phyloP scores from a whole-genome alignment of 345 rosid species.

The Kandelia obovata region DNA sequence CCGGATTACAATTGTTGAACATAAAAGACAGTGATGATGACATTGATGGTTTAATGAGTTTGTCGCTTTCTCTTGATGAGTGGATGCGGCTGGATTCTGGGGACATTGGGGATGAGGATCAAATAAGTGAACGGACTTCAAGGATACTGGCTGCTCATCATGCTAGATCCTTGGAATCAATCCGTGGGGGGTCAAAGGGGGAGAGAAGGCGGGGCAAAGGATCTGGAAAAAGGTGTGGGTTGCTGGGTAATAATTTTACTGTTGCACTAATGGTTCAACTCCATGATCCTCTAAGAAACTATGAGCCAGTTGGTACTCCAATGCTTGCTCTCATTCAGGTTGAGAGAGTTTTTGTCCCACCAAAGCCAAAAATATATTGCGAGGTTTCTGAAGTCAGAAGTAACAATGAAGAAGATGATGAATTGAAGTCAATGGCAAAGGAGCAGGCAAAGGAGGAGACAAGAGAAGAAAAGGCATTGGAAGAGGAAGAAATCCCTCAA shows the following conservation, averaged over 20 bases:
- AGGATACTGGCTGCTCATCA: slow-evolving; percentile 89
- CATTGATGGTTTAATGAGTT: slow-evolving; percentile 75
- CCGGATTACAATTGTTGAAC: slow-evolving; percentile 76
- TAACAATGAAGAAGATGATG: slow-evolving; percentile 49
- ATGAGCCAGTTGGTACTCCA: slow-evolving; percentile 89
- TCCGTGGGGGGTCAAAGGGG: slow-evolving; percentile 70
- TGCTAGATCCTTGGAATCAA: slow-evolving; percentile 60
- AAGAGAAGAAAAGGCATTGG: slow-evolving; percentile 41
- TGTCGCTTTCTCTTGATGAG: slow-evolving; percentile 84
- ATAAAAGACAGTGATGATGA: slow-evolving; percentile 54
- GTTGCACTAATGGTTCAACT: slow-evolving; percentile 92
- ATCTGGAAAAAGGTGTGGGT: slow-evolving; percentile 64
- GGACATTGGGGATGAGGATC: slow-evolving; percentile 67
- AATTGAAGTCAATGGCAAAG: slow-evolving; percentile 26
- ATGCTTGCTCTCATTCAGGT: slow-evolving; percentile 97
- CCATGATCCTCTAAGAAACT: slow-evolving; percentile 72
- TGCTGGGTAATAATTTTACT: slow-evolving; percentile 86
- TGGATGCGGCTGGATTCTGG: slow-evolving; percentile 95
- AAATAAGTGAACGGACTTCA: slow-evolving; percentile 74
- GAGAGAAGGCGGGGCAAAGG: slow-evolving; percentile 59
- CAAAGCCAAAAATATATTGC: slow-evolving; percentile 72
- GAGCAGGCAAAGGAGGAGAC: slow-evolving; percentile 24
- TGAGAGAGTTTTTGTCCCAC: slow-evolving; percentile 84
- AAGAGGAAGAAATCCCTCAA: slow-evolving; percentile 57
- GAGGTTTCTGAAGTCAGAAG: slow-evolving; percentile 57